Evolutionary conservation across 2,329 filamentous ascomycete genomes (phyloP).

Genomic region (Botrytis aclada): DNA sequence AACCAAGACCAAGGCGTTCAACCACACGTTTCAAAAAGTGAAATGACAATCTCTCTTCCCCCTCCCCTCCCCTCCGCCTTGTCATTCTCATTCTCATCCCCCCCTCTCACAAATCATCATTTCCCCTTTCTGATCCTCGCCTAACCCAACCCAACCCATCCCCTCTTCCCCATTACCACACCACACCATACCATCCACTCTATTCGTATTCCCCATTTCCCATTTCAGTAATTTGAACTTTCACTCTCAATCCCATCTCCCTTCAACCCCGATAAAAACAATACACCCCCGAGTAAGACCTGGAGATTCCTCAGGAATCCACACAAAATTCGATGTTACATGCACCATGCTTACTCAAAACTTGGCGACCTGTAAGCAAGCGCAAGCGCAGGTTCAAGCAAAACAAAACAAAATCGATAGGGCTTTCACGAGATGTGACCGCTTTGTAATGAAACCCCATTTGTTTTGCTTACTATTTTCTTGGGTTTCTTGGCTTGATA

Average conservation of each 20-base stretch:
- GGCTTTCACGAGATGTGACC: neutral
- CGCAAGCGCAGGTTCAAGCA: neutral
- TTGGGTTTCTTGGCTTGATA: neutral
- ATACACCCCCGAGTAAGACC: neutral
- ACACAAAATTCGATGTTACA: neutral
- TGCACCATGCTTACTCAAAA: neutral
- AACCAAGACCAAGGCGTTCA: neutral
- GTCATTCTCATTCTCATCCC: no score
- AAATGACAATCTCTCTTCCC: no score
- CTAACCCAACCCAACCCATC: neutral
- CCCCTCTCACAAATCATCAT: neutral
- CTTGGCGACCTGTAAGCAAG: neutral
- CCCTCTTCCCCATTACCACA: neutral
- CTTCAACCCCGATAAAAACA: no score
- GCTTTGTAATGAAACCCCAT: neutral
- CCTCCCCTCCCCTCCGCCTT: neutral
- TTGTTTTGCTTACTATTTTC: neutral
- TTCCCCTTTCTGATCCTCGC: neutral
- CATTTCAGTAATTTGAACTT: neutral
- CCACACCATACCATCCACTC: rapidly evolving
- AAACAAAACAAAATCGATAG: neutral
- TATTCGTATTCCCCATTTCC: neutral
- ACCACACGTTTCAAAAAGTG: neutral
- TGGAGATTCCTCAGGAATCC: neutral
- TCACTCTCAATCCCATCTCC: no score